phyloP scores from a whole-genome alignment of 352 stramenopile species.

The Phytophthora pistaciae region DNA sequence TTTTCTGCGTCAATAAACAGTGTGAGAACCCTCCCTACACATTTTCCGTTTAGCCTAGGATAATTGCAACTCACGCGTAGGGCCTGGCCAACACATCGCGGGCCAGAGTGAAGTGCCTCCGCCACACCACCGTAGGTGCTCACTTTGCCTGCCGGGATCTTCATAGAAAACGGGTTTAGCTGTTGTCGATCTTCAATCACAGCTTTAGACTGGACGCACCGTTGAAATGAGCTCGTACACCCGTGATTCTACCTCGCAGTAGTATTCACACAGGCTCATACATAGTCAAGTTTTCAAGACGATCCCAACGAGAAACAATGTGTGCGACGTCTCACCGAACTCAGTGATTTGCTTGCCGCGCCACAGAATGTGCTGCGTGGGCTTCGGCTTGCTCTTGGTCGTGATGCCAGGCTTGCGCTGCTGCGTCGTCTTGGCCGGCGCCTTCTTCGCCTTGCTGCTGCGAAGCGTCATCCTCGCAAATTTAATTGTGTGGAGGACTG shows the following conservation, averaged over 20 bases:
- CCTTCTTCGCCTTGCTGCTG: slow-evolving; percentile 28
- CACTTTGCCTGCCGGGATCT: slow-evolving; percentile 85
- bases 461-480: slow-evolving; percentile 31
- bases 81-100: slow-evolving; percentile 81
- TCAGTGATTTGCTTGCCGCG: slow-evolving; percentile 74
- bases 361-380: slow-evolving; percentile 74
- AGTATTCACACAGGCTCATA: background rate
- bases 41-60: background rate
- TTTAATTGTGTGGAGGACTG: slow-evolving; percentile 23
- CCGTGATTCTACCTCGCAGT: slow-evolving; percentile 57
- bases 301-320: background rate
- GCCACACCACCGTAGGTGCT: slow-evolving; percentile 82
- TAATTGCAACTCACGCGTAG: slow-evolving; percentile 53
- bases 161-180: background rate
- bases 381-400: slow-evolving; percentile 27
- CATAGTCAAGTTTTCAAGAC: background rate
- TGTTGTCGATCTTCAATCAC: background rate
- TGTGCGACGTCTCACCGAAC: slow-evolving; percentile 53
- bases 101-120: slow-evolving; percentile 65
- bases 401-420: slow-evolving; percentile 21
- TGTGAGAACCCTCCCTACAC: background rate
- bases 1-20: slow-evolving; percentile 54
- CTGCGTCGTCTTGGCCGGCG: slow-evolving; percentile 14
- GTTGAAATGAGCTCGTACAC: slow-evolving; percentile 86
- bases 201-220: slow-evolving; percentile 27